Conservation (phyloP, 2,329 filamentous ascomycete species). For the Coniella vitis region DNA sequence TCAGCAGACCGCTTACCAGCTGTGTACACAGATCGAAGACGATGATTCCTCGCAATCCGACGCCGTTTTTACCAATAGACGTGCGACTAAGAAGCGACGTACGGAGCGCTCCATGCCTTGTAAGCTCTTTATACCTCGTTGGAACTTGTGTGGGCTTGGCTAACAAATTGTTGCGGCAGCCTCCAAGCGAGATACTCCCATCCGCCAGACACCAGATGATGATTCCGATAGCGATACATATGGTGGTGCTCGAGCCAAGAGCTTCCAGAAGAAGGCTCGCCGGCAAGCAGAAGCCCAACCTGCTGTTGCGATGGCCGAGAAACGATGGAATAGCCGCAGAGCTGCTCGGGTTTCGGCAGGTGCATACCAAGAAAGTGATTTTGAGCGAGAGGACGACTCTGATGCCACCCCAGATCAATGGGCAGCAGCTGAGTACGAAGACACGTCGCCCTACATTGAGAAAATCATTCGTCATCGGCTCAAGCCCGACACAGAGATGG, state of each 20-base stretch:
- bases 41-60: constrained; percentile 70
- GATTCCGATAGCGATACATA: constrained; percentile 72
- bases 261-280: constrained; percentile 68
- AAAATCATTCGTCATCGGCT: constrained; percentile 81
- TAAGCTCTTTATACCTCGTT: constrained; percentile 30
- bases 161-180: constrained; percentile 31
- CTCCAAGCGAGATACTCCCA: constrained; percentile 54
- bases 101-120: constrained; percentile 57
- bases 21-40: constrained; percentile 37
- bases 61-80: constrained; percentile 47
- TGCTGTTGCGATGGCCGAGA: constrained; percentile 64
- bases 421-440: constrained; percentile 59
- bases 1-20: constrained; percentile 18
- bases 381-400: constrained; percentile 58
- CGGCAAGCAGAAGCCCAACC: constrained; percentile 63
- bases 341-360: constrained; percentile 64
- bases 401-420: constrained; percentile 66
- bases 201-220: constrained; percentile 45
- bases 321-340: constrained; percentile 85
- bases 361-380: constrained; percentile 60
- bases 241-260: constrained; percentile 66
- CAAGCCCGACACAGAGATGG: constrained; percentile 58
- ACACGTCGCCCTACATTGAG: constrained; percentile 81
- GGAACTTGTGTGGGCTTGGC: background rate
- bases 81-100: constrained; percentile 63